phyloP scores from a whole-genome alignment of 2,329 filamentous ascomycete species.

The Chrysoporthe deuterocubensis region DNA sequence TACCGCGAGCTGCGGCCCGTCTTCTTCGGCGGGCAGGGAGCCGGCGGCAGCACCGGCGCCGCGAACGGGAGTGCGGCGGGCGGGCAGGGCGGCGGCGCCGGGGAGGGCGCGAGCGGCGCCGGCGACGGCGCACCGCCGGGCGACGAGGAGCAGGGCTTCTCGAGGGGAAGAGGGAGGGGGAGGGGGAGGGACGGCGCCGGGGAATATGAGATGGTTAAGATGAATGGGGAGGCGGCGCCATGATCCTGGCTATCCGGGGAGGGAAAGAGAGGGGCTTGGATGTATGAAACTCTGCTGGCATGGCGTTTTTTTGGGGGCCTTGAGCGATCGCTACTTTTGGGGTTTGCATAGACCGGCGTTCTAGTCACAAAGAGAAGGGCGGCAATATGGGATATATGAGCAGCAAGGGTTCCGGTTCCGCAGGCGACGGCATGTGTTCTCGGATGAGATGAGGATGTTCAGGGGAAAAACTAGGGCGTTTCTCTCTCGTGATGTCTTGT shows the following conservation, averaged over 20 bases:
- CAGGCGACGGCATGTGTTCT: background rate
- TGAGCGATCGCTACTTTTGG: background rate
- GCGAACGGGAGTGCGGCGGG: conserved; percentile 31
- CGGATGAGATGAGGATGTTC: background rate
- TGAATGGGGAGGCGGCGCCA: conserved; percentile 42
- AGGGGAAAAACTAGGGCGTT: too few species aligned
- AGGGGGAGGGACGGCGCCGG: conserved; percentile 58
- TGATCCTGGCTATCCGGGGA: background rate
- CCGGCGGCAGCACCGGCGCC: conserved; percentile 41
- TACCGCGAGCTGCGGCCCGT: conserved; percentile 90
- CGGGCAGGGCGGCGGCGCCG: conserved; percentile 5
- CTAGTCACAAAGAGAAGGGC: background rate
- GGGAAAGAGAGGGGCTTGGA: too few species aligned
- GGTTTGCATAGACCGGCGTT: conserved; percentile 14
- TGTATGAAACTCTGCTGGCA: background rate
- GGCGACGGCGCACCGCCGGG: conserved; percentile 33
- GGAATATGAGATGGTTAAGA: conserved; percentile 69
- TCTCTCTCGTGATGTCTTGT: too few species aligned
- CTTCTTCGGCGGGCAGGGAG: conserved; percentile 70
- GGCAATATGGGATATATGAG: background rate
- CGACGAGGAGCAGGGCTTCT: conserved; percentile 56
- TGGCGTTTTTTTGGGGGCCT: background rate
- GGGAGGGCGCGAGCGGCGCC: conserved; percentile 27
- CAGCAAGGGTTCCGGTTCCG: background rate
- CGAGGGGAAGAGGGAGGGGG: conserved; percentile 54